These are phyloP conservation scores for Thinopyrum elongatum DNA, from an alignment of 176 grass and related monocot species.

Conservation along the genomic window DNA sequence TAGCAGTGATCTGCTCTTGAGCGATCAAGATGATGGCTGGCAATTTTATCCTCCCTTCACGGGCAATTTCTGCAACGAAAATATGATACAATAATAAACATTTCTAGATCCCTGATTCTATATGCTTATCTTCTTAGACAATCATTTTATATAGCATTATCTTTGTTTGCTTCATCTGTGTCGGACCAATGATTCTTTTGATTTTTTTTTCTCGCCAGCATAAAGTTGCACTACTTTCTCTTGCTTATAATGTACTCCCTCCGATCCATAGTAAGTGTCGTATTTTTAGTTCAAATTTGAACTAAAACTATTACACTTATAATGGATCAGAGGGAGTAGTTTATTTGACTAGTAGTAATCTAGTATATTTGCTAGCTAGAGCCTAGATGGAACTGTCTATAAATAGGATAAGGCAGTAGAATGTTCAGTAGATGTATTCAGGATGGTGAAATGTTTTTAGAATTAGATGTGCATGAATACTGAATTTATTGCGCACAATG, in stretches of 20 bases:
- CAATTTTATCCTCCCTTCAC: slow-evolving; percentile 31
- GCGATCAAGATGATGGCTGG: slow-evolving; percentile 14
- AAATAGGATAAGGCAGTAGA: background rate
- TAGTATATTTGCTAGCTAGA: too few species aligned
- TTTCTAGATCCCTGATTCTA: slow-evolving; percentile 17
- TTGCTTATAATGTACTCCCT: background rate
- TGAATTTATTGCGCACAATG: background rate
- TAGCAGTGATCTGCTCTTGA: slow-evolving; percentile 31
- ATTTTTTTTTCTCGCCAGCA: background rate
- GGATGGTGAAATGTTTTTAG: background rate
- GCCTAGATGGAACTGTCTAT: background rate
- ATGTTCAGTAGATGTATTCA: background rate
- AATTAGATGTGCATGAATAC: background rate
- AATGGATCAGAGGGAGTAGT: too few species aligned
- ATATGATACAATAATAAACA: slow-evolving; percentile 16
- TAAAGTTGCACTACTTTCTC: background rate
- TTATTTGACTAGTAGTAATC: too few species aligned
- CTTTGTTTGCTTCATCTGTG: background rate
- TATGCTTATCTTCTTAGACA: background rate
- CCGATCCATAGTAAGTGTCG: too few species aligned
- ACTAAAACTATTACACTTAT: too few species aligned
- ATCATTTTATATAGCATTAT: background rate
- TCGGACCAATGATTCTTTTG: background rate
- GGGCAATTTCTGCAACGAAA: slow-evolving; percentile 32
- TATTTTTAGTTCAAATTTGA: too few species aligned